These are phyloP conservation scores for Claviceps arundinis DNA, from an alignment of 2,329 filamentous ascomycete species.

Conservation along the genomic window DNA sequence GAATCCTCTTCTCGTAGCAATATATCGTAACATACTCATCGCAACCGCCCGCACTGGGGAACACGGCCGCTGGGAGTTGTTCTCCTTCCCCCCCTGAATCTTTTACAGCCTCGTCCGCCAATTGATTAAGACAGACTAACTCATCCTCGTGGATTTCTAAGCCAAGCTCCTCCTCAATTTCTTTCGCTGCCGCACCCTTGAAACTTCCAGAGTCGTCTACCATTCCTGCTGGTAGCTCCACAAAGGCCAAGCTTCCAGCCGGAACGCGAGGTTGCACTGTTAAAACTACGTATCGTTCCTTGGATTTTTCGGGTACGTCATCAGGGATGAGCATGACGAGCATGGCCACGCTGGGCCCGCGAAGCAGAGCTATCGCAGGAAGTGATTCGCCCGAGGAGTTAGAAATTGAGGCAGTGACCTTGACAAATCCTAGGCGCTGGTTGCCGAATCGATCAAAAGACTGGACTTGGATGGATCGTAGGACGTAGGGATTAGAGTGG, in stretches of 20 bases:
- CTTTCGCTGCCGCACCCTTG: slow-evolving; percentile 42
- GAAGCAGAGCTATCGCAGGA: slow-evolving; percentile 41
- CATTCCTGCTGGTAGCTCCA: slow-evolving; percentile 47
- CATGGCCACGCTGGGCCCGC: slow-evolving; percentile 48
- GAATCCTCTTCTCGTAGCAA: slow-evolving; percentile 39
- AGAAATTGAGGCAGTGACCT: slow-evolving; percentile 34
- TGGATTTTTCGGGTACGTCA: slow-evolving; percentile 23
- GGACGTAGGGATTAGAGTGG: slow-evolving; percentile 37
- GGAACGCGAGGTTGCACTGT: slow-evolving; percentile 47
- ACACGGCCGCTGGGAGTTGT: slow-evolving; percentile 35
- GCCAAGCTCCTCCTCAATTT: slow-evolving; percentile 48
- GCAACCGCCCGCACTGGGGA: slow-evolving; percentile 44
- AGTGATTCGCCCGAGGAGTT: slow-evolving; percentile 36
- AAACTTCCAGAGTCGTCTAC: slow-evolving; percentile 41
- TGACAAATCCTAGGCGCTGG: slow-evolving; percentile 41
- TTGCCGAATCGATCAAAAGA: slow-evolving; percentile 38
- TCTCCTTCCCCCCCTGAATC: slow-evolving; percentile 14
- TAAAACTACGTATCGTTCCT: slow-evolving; percentile 43
- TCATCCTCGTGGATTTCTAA: slow-evolving; percentile 34
- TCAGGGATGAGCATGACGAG: slow-evolving; percentile 42
- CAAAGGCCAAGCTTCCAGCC: slow-evolving; percentile 38
- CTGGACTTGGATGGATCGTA: slow-evolving; percentile 38
- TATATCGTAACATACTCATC: slow-evolving; percentile 49
- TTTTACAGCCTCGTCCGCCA: slow-evolving; percentile 23
- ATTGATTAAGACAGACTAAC: slow-evolving; percentile 37